A percentile compares a stretch with the other conserved stretches of the same genome.
Conservation (phyloP, 2,329 filamentous ascomycete genomes). For the Talaromyces albobiverticillius region DNA sequence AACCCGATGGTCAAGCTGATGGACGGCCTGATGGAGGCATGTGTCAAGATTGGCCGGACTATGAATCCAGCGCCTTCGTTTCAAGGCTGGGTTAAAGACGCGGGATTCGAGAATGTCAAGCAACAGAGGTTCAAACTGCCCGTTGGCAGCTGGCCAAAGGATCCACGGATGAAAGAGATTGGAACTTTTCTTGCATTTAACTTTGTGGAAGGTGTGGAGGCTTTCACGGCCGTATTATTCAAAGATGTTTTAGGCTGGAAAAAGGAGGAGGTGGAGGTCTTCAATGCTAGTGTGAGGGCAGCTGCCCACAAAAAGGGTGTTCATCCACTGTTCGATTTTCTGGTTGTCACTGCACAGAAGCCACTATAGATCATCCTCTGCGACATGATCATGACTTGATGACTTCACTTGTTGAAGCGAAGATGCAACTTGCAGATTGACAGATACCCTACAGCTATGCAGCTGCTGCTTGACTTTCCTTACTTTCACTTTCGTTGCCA, state of each 20-base stretch:
- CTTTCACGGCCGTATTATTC: constrained; percentile 19
- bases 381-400: background rate
- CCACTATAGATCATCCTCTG: too few relatives aligned
- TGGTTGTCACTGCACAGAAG: constrained; percentile 8
- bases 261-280: constrained; percentile 15
- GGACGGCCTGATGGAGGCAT: constrained; percentile 25
- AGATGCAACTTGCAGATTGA: too few relatives aligned
- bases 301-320: background rate
- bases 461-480: too few relatives aligned
- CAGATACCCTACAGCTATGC: too few relatives aligned
- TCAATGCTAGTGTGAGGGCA: constrained; percentile 3
- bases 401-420: background rate
- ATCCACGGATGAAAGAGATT: constrained; percentile 25
- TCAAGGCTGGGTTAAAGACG: constrained; percentile 19
- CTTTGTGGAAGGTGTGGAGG: constrained; percentile 22
- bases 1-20: constrained; percentile 24
- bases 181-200: constrained; percentile 18
- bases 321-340: constrained; percentile 9
- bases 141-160: constrained; percentile 27
- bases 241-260: constrained; percentile 22
- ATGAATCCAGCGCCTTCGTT: constrained; percentile 15
- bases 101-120: constrained; percentile 24
- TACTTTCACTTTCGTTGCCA: too few relatives aligned
- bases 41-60: constrained; percentile 22
- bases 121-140: constrained; percentile 25